A percentile compares a stretch with the other conserved stretches of the same genome.
Conservation (phyloP, 164 flowering plant species). For the Sedum album region DNA sequence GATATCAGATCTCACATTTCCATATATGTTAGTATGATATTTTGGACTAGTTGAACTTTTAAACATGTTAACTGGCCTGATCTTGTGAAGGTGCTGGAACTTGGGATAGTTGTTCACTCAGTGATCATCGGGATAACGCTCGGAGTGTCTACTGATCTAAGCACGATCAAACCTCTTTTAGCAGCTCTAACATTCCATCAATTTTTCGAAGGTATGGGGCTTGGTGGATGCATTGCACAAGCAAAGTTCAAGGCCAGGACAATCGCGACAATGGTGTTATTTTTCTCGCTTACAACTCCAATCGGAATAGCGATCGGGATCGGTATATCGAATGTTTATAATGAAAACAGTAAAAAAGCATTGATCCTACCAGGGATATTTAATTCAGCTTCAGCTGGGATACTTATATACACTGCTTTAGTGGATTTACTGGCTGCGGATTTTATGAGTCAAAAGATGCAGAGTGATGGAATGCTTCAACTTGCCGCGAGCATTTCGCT, state of each 20-base stretch:
- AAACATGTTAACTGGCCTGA: background rate
- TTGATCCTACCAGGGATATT: slow-evolving; percentile 18
- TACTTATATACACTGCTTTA: slow-evolving; percentile 20
- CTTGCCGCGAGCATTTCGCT: slow-evolving; percentile 4
- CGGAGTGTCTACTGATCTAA: slow-evolving; percentile 19
- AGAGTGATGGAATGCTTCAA: slow-evolving; percentile 9
- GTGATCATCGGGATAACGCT: slow-evolving; percentile 24
- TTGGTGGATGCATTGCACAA: slow-evolving; percentile 23
- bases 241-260: slow-evolving; percentile 13
- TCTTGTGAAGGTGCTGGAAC: slow-evolving; percentile 17
- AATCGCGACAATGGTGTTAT: slow-evolving; percentile 16
- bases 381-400: slow-evolving; percentile 20
- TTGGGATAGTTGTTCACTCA: slow-evolving; percentile 25
- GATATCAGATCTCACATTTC: no score
- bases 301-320: slow-evolving; percentile 23
- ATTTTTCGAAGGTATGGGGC: slow-evolving; percentile 24
- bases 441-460: slow-evolving; percentile 18
- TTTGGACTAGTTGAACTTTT: no score
- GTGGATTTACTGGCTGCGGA: slow-evolving; percentile 24
- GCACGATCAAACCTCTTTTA: slow-evolving; percentile 17
- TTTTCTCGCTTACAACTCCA: slow-evolving; percentile 26
- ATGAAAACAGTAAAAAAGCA: slow-evolving; percentile 15
- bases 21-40: no score
- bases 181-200: slow-evolving; percentile 25
- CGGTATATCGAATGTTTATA: slow-evolving; percentile 13